Conservation (phyloP, 2,329 filamentous ascomycete species). For the Ophiostoma angusticollis region DNA sequence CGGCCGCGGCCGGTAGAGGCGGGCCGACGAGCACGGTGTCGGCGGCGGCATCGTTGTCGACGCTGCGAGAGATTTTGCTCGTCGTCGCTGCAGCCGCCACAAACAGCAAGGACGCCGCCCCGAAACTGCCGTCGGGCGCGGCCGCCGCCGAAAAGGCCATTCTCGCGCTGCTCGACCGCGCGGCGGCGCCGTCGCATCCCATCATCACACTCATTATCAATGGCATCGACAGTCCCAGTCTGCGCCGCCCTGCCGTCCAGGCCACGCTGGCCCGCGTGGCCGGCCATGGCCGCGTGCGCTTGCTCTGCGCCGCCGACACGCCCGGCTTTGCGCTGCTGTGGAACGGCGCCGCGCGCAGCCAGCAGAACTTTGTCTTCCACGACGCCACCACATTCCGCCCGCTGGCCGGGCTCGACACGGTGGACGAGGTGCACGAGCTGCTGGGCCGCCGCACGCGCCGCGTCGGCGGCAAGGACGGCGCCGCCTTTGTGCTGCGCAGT, state of each 20-base stretch:
- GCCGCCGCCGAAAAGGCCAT: conserved; percentile 56
- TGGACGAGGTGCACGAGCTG: conserved; percentile 81
- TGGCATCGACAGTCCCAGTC: conserved; percentile 67
- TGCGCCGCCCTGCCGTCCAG: conserved; percentile 61
- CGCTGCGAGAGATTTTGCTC: conserved; percentile 54
- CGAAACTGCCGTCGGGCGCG: conserved; percentile 45
- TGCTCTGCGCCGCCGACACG: conserved; percentile 75
- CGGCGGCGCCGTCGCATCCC: conserved; percentile 24
- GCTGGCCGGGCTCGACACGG: conserved; percentile 55
- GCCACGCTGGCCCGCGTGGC: conserved; percentile 64
- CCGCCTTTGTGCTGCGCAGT: conserved; percentile 79
- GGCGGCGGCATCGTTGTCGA: conserved; percentile 27
- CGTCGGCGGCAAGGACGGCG: conserved; percentile 79
- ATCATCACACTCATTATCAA: conserved; percentile 63
- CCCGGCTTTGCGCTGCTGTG: conserved; percentile 80
- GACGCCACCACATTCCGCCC: conserved; percentile 83
- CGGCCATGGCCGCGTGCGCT: conserved; percentile 54
- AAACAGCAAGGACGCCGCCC: conserved; percentile 20
- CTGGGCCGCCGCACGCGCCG: conserved; percentile 69
- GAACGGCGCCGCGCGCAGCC: conserved; percentile 63
- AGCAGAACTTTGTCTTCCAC: conserved; percentile 77
- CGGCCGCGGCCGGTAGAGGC: conserved; percentile 31
- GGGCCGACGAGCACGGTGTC: conserved; percentile 2
- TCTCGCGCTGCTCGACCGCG: conserved; percentile 44
- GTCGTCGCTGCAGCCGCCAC: conserved; percentile 47